Percentiles rank a stretch among this genome's conserved stretches.
Conservation (phyloP, 2,329 filamentous ascomycete genomes). For the Diaporthe australafricana region DNA sequence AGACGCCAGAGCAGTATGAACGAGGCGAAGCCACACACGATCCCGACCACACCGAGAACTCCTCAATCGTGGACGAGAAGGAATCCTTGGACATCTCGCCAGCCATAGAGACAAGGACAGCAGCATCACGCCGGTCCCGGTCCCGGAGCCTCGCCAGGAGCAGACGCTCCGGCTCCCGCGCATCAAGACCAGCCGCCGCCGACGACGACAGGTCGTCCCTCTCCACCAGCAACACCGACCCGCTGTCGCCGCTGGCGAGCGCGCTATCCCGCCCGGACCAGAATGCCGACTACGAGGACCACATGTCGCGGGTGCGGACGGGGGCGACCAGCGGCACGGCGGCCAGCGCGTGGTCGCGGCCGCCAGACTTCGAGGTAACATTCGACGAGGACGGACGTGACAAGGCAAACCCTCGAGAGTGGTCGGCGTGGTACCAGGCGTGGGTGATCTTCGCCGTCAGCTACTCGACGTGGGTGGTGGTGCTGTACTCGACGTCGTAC, state of each 20-base stretch:
- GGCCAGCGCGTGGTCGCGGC: constrained; percentile 52
- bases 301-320: constrained; percentile 50
- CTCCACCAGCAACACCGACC: constrained; percentile 32
- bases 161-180: constrained; percentile 17
- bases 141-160: constrained; percentile 2
- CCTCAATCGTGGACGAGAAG: constrained; percentile 20
- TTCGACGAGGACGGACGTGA: constrained; percentile 64
- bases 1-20: not conserved
- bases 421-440: constrained; percentile 63
- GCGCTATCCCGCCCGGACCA: constrained; percentile 32
- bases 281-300: constrained; percentile 39
- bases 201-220: constrained; percentile 22
- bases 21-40: constrained; percentile 1
- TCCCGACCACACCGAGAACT: constrained; percentile 24
- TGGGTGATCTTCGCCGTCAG: constrained; percentile 55
- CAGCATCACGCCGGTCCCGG: not conserved
- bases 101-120: not conserved
- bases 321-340: constrained; percentile 48
- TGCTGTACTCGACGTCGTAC: constrained; percentile 81
- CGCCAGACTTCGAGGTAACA: constrained; percentile 74
- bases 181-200: not conserved
- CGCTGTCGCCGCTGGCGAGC: constrained; percentile 33
- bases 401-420: constrained; percentile 75
- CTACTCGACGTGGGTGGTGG: constrained; percentile 58
- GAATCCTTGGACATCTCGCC: constrained; percentile 4